Evolutionary conservation across 2,329 filamentous ascomycete genomes (phyloP).

Genomic region (Pseudogymnoascus sp.): DNA sequence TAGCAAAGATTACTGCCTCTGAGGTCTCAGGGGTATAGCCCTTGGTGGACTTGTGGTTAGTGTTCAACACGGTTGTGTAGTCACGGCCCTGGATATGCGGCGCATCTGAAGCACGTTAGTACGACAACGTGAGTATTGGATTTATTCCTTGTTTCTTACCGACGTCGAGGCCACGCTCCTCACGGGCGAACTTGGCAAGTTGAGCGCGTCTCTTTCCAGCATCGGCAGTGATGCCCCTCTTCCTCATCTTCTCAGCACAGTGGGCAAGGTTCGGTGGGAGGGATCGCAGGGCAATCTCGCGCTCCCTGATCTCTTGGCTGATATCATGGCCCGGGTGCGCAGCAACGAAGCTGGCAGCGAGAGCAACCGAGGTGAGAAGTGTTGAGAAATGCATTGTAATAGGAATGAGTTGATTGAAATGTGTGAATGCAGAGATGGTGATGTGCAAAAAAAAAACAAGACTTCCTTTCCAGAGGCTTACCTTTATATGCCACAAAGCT

Average conservation of each 20-base stretch:
- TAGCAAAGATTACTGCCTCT: constrained; percentile 32
- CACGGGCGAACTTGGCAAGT: constrained; percentile 16
- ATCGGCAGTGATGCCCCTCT: constrained; percentile 26
- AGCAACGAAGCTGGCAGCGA: constrained; percentile 11
- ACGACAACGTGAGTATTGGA: not conserved
- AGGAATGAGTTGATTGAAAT: not conserved
- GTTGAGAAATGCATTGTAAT: not conserved
- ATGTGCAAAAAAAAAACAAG: not conserved
- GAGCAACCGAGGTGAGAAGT: not conserved
- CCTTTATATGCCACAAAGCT: constrained; percentile 3
- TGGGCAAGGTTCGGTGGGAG: constrained; percentile 21
- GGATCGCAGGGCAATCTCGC: constrained; percentile 10
- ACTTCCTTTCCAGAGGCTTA: not conserved
- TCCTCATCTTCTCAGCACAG: constrained; percentile 28
- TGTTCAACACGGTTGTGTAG: constrained; percentile 7
- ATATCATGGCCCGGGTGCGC: constrained; percentile 30
- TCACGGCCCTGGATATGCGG: not conserved
- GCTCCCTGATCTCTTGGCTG: constrained; percentile 24
- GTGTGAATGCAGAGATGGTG: not conserved
- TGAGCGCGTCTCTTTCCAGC: constrained; percentile 27
- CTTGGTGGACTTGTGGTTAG: constrained; percentile 14
- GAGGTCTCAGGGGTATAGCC: constrained; percentile 29
- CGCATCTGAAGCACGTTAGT: not conserved
- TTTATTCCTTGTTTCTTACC: not conserved
- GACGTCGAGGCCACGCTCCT: constrained; percentile 18